Percentiles rank a stretch among this genome's conserved stretches.
Conservation (phyloP, 305 asterid species). For the Fraxinus nigra region DNA sequence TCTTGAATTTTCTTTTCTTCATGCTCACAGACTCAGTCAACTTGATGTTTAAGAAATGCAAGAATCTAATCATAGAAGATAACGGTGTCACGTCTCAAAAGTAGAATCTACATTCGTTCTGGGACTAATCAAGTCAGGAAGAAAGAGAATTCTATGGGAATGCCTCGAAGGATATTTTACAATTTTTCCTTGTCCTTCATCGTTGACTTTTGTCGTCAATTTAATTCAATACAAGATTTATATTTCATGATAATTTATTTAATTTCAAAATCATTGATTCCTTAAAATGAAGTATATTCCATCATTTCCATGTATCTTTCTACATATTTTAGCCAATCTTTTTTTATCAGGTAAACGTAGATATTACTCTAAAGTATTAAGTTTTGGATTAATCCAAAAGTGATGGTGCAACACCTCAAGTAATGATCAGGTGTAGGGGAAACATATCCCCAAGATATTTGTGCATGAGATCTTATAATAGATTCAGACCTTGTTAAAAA, state of each 20-base stretch:
- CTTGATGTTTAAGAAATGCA: neutral
- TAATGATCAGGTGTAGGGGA: conserved; percentile 11
- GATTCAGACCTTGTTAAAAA: conserved; percentile 14
- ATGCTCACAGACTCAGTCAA: neutral
- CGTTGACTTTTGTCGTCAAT: conserved; percentile 4
- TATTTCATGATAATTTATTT: neutral
- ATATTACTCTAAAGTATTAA: neutral
- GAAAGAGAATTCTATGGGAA: neutral
- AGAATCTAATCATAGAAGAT: neutral
- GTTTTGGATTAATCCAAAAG: conserved; percentile 4
- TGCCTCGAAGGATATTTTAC: neutral
- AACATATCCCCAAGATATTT: conserved; percentile 15
- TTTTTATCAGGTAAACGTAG: neutral
- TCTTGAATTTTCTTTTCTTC: neutral
- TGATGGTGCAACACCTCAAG: neutral
- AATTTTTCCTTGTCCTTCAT: neutral
- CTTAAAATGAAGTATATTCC: neutral
- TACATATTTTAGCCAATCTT: neutral
- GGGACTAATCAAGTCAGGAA: neutral
- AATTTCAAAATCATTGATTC: neutral
- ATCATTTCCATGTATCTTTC: neutral
- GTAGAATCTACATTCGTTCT: neutral
- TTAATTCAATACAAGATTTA: neutral
- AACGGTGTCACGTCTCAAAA: neutral
- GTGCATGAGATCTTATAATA: neutral